phyloP scores from a whole-genome alignment of 345 rosid genomes.

The Dimocarpus longan region DNA sequence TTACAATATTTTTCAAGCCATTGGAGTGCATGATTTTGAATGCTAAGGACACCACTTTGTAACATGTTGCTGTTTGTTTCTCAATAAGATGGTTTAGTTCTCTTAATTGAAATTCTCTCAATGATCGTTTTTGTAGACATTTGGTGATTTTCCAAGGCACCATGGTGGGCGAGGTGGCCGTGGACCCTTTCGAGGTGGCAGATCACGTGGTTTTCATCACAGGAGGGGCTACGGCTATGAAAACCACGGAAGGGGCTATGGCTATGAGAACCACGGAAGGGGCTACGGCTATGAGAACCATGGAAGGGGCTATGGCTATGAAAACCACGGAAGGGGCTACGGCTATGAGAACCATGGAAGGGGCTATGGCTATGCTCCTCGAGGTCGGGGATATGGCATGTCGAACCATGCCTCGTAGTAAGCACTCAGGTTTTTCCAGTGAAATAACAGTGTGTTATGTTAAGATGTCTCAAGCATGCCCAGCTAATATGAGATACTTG shows the following conservation, averaged over 20 bases:
- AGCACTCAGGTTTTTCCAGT: background rate
- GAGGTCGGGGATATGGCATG: conserved; percentile 33
- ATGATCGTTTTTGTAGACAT: conserved; percentile 28
- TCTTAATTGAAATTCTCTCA: background rate
- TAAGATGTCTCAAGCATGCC: background rate
- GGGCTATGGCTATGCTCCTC: background rate
- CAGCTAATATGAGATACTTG: background rate
- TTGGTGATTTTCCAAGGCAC: conserved; percentile 33
- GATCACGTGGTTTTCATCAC: conserved; percentile 24
- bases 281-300: conserved; percentile 21
- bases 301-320: conserved; percentile 28
- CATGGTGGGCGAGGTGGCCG: conserved; percentile 37
- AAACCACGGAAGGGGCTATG: background rate
- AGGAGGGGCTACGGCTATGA: conserved; percentile 29
- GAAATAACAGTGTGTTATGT: background rate
- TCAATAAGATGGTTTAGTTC: background rate
- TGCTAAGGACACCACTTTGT: background rate
- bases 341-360: conserved; percentile 9
- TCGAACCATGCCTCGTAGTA: conserved; percentile 2
- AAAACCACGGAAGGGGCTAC: conserved; percentile 22
- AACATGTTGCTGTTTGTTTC: background rate
- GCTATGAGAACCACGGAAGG: conserved; percentile 1
- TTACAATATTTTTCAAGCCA: background rate
- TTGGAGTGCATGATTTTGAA: background rate
- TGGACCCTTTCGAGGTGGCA: conserved; percentile 32